phyloP scores from a whole-genome alignment of 2,329 filamentous ascomycete species.

The Fusarium acutatum region DNA sequence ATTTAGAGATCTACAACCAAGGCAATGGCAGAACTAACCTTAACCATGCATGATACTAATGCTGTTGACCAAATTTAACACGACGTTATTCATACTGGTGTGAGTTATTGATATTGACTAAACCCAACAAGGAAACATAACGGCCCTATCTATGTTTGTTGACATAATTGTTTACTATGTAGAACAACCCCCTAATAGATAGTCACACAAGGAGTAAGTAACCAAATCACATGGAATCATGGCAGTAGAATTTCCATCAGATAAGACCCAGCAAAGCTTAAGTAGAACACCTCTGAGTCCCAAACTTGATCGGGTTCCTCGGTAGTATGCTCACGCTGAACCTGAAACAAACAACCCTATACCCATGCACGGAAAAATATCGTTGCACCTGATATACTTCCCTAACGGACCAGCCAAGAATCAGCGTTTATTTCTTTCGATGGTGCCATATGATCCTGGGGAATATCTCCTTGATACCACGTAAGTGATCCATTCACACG shows the following conservation, averaged over 20 bases:
- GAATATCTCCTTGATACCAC: slow-evolving; percentile 20
- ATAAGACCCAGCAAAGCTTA: background rate
- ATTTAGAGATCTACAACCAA: background rate
- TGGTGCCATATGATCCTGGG: slow-evolving; percentile 12
- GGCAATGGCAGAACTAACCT: background rate
- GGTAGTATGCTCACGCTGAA: slow-evolving; percentile 26
- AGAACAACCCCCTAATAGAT: background rate
- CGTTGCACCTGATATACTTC: slow-evolving; percentile 5
- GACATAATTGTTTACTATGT: background rate
- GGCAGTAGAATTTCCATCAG: background rate
- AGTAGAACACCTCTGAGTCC: background rate
- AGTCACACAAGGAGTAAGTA: background rate
- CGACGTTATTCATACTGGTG: background rate
- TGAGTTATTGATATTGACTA: background rate
- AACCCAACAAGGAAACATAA: background rate
- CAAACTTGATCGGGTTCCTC: background rate
- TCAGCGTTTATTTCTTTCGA: background rate
- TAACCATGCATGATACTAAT: background rate
- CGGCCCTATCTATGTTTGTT: background rate
- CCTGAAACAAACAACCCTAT: slow-evolving; percentile 34
- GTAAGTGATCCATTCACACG: background rate
- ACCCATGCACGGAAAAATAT: slow-evolving; percentile 24
- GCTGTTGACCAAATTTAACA: background rate
- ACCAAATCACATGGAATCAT: background rate
- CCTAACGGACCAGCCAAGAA: background rate